A percentile compares a stretch with the other conserved stretches of the same genome.
These are phyloP conservation scores for Globisporangium parvum DNA, from an alignment of 352 stramenopile species.

Conservation along the genomic window DNA sequence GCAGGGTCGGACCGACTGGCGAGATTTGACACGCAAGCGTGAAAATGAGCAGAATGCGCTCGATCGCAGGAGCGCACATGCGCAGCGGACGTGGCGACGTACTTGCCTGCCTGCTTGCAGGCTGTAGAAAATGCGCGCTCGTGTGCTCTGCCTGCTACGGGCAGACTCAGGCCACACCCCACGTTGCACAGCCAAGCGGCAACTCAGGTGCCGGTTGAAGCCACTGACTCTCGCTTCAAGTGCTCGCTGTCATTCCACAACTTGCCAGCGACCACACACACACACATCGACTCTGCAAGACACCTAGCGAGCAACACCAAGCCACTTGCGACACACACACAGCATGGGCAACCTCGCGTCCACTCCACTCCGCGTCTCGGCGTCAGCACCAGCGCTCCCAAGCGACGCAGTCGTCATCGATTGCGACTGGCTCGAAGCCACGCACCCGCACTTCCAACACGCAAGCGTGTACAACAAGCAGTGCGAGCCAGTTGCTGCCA, in stretches of 20 bases:
- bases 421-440: conserved; percentile 16
- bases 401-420: conserved; percentile 12
- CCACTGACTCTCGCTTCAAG: background rate
- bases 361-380: conserved; percentile 11
- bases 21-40: background rate
- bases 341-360: conserved; percentile 49
- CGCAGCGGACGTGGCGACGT: background rate
- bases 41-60: background rate
- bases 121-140: conserved; percentile 5
- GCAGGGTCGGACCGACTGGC: background rate
- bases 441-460: conserved; percentile 9
- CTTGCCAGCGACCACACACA: conserved; percentile 20
- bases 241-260: conserved; percentile 28
- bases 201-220: background rate
- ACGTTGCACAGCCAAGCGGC: too few species aligned
- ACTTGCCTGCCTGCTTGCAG: background rate
- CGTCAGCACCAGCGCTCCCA: conserved; percentile 10
- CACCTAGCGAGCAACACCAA: background rate
- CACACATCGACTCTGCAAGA: background rate
- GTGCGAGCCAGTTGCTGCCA: conserved; percentile 5
- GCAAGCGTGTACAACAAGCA: conserved; percentile 7
- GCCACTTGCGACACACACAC: conserved; percentile 1
- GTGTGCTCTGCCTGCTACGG: background rate
- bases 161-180: too few species aligned
- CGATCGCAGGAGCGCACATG: background rate